Base-by-base conservation (phyloP, 129 eudicot genomes). In the Chrysanthemum lavandulifolium region DNA sequence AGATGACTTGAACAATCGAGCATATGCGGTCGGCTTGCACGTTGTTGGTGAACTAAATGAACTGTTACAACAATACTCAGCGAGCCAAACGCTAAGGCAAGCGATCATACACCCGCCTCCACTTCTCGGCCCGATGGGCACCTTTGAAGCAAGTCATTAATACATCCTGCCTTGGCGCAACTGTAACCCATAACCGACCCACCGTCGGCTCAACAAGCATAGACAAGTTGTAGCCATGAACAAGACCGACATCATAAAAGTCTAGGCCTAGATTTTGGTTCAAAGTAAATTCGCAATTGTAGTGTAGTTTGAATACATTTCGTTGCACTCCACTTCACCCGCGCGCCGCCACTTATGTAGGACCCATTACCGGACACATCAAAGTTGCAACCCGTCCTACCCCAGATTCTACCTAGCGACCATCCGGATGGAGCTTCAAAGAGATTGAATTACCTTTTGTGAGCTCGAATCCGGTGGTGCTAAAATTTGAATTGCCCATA, bases 31-130 rank as follows among this genome's bases (percentile, higher is more conserved):
- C 2, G 79, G 70, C 29, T 65, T 59, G 53, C 87, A 79, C 5
- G 51, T 48, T 6, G 65, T 57, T 29, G 76, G 70, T 33, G 36
- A 0, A 7, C 11, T 62, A 25, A 63, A 51, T 0, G 63, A 19
- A 16, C 48, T 59, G 4, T 1, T 33, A 11, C 87, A 83, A 73
- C 84, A 83, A 58, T 83, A 79, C 68, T 71, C 76, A 84, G 84
- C 3, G 69, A 75, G 19, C 45, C 19, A 76, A 83, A 83, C 27
- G 76, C 84, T 50, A n/a, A 45, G 59, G 33, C 87, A 79, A 7
- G 87, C 79, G 43, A 76, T 75, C 11, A 4, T 67, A 49, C 87
- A 83, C 25, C 76, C 87, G n/a, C 73, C 73, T 15, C 76, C 87
- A 45, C 47, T 76, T 11, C 6, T 19, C 5, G 72, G 27, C 67